Conservation (phyloP, 2,329 filamentous ascomycete species). For the Thelonectria discophora region DNA sequence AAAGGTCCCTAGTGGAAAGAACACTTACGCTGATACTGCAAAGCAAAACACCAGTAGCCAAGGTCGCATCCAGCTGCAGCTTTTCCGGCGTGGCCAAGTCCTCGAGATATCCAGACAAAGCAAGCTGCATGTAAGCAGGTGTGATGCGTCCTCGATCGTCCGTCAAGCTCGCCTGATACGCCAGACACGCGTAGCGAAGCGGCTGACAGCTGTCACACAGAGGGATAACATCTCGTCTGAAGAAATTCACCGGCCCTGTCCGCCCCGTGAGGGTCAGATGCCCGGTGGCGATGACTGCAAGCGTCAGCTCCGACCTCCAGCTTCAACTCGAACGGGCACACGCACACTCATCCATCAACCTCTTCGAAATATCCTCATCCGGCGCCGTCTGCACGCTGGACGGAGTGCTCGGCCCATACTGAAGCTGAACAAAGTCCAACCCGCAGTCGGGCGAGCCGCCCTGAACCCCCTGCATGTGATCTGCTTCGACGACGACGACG, state of each 20-base stretch:
- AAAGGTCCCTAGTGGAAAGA: no score
- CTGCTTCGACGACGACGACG: neutral
- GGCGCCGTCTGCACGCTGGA: neutral
- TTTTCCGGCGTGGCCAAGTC: slow-evolving; percentile 9
- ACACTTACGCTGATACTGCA: slow-evolving; percentile 22
- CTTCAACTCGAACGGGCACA: neutral
- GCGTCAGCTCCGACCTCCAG: neutral
- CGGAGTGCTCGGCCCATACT: neutral
- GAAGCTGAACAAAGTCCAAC: slow-evolving; percentile 5
- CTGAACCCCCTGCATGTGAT: no score
- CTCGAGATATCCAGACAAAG: slow-evolving; percentile 10
- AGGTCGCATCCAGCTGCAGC: slow-evolving; percentile 5
- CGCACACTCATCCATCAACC: slow-evolving; percentile 8
- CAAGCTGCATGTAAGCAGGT: slow-evolving; percentile 9
- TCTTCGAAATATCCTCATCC: neutral
- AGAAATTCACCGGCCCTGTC: neutral
- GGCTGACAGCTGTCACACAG: neutral
- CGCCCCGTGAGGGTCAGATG: slow-evolving; percentile 13
- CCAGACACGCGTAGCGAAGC: slow-evolving; percentile 6
- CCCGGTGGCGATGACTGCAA: neutral
- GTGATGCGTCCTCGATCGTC: neutral
- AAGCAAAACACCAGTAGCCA: slow-evolving; percentile 12
- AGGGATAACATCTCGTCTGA: slow-evolving; percentile 11
- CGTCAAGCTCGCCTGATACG: slow-evolving; percentile 16
- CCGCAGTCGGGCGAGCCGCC: neutral